Evolutionary conservation across 352 stramenopile species (phyloP).

Genomic region (Albugo laibachii): DNA sequence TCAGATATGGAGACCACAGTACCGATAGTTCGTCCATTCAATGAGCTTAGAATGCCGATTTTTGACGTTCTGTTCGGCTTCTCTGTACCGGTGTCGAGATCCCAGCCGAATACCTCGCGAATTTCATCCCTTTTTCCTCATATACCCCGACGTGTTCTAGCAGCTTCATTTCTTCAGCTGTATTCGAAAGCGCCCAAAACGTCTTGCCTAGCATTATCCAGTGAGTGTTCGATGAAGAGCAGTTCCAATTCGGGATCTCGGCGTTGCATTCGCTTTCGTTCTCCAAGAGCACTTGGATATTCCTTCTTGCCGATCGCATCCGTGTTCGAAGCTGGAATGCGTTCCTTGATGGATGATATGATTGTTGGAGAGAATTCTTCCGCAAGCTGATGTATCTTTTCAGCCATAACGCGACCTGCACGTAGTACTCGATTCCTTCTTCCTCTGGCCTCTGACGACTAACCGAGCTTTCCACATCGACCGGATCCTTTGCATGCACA

Average conservation of each 20-base stretch:
- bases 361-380: constrained; percentile 16
- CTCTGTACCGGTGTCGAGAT: neutral
- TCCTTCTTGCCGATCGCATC: neutral
- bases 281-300: constrained; percentile 22
- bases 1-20: neutral
- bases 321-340: constrained; percentile 28
- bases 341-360: constrained; percentile 23
- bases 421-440: constrained; percentile 57
- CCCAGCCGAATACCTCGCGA: constrained; percentile 15
- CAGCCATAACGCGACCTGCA: constrained; percentile 61
- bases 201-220: constrained; percentile 28
- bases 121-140: constrained; percentile 66
- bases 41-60: constrained; percentile 34
- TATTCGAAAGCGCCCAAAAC: constrained; percentile 25
- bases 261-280: constrained; percentile 39
- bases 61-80: constrained; percentile 20
- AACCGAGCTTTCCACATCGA: constrained; percentile 7
- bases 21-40: neutral
- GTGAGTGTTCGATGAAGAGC: constrained; percentile 23
- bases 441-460: constrained; percentile 16
- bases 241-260: constrained; percentile 12
- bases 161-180: constrained; percentile 19
- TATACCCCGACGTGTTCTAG: constrained; percentile 75
- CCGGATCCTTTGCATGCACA: neutral
- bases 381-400: constrained; percentile 52